Percentiles rank a stretch among this genome's conserved stretches.
Evolutionary conservation across 768 basidiomycete species (phyloP).

Genomic region (Pulveroboletus ravenelii): DNA sequence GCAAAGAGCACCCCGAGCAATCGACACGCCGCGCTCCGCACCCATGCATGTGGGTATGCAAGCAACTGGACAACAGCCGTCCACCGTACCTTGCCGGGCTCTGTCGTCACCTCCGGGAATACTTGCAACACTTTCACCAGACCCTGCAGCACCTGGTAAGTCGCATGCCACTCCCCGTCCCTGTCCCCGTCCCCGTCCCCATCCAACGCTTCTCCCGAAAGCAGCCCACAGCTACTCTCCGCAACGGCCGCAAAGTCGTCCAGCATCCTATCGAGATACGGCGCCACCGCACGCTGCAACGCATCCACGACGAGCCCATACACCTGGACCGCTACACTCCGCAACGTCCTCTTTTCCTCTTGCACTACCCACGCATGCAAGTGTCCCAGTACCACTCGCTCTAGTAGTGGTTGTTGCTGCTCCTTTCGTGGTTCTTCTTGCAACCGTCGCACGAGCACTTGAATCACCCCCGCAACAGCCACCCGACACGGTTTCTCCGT

Average conservation of each 20-base stretch:
- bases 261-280: conserved; percentile 47
- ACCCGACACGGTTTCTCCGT: conserved; percentile 85
- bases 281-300: conserved; percentile 42
- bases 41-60: conserved; percentile 92
- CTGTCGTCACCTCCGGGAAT: conserved; percentile 45
- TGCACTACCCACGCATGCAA: conserved; percentile 77
- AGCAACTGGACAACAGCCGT: conserved; percentile 56
- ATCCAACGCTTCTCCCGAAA: conserved; percentile 5
- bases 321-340: conserved; percentile 74
- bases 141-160: conserved; percentile 74
- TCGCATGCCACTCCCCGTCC: conserved; percentile 71
- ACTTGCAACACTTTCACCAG: conserved; percentile 59
- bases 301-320: conserved; percentile 78
- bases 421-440: conserved; percentile 44
- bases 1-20: conserved; percentile 69
- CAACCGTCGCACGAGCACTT: conserved; percentile 66
- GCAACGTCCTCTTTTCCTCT: conserved; percentile 52
- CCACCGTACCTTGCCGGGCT: conserved; percentile 58
- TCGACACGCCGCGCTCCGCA: conserved; percentile 74
- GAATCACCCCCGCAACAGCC: conserved; percentile 81
- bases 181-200: conserved; percentile 41
- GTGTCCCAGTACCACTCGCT: conserved; percentile 57
- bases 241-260: conserved; percentile 46
- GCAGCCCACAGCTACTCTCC: conserved; percentile 6
- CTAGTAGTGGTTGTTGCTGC: conserved; percentile 44